These are phyloP conservation scores for Fonsecaea pedrosoi DNA, from an alignment of 2,329 filamentous ascomycete species.

Conservation along the genomic window DNA sequence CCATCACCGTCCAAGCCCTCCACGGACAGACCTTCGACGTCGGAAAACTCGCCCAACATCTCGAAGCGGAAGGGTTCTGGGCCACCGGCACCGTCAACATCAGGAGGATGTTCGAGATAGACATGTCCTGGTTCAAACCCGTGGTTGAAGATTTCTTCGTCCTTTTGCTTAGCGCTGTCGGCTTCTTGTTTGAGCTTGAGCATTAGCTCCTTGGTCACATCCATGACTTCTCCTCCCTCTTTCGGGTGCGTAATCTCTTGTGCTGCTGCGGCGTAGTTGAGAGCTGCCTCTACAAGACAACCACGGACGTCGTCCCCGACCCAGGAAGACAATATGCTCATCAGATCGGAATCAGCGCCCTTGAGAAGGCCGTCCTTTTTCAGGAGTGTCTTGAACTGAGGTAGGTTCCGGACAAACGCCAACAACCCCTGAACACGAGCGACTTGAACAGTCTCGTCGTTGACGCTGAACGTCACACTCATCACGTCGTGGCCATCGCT, in stretches of 20 bases:
- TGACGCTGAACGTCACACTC: slow-evolving; percentile 40
- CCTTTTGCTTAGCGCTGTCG: slow-evolving; percentile 5
- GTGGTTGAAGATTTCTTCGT: not conserved
- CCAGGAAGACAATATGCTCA: slow-evolving; percentile 31
- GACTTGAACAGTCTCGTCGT: slow-evolving; percentile 39
- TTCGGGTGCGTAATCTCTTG: slow-evolving; percentile 25
- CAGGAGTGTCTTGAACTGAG: slow-evolving; percentile 33
- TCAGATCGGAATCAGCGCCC: slow-evolving; percentile 28
- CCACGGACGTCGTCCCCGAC: slow-evolving; percentile 35
- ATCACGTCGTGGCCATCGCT: slow-evolving; percentile 37
- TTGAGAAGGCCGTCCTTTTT: slow-evolving; percentile 29
- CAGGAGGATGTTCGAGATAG: slow-evolving; percentile 14
- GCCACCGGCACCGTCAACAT: not conserved
- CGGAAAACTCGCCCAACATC: slow-evolving; percentile 16
- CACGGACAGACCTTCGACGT: slow-evolving; percentile 14
- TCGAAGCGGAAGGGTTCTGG: slow-evolving; percentile 3
- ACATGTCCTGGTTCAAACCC: not conserved
- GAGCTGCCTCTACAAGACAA: slow-evolving; percentile 33
- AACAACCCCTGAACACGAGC: slow-evolving; percentile 33
- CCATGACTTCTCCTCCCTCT: slow-evolving; percentile 25
- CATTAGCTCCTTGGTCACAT: slow-evolving; percentile 28
- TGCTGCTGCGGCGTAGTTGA: slow-evolving; percentile 27
- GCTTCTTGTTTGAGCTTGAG: slow-evolving; percentile 18
- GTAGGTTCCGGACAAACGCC: slow-evolving; percentile 29
- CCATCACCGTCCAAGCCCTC: slow-evolving; percentile 3